Evolutionary conservation across 306 rosid genomes (phyloP), one percentile per base, ranked within the genome.

Genomic region (Cucumis cinereus): DNA sequence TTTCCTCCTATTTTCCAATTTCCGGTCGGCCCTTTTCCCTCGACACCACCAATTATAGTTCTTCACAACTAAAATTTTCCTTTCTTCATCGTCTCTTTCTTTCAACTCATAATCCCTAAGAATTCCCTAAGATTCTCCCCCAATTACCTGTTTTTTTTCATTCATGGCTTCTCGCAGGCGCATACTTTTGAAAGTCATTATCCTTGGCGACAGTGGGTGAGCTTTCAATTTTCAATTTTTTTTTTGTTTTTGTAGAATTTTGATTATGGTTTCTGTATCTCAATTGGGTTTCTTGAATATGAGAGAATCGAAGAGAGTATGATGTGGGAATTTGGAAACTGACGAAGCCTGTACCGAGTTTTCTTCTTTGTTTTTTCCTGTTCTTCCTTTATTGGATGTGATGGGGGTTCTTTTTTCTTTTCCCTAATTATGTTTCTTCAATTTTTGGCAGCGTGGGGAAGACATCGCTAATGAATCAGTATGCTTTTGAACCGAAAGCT

Each of bases 131-230:
- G 15, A 68, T 19, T 17, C 19, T 17, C 58, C 41, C 3, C 45
- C 59, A 45, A 3, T 41, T 67, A 40, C 23, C 16, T 47, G 38
- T 1, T 72, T 64, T 79, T 60, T 47, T 2, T 30, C 73, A 83
- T 82, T 91, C 57, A 95, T 95, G 99, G 96, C 99, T 54, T 90
- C 99, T 74, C 98, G 99, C 43, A 86, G 99, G 73, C 99, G 99
- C 84, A 92, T 95, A 97, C 88, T 95, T 20, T 83, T 95, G 41
- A 95, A 95, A 89, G 98, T 95, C 91, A 92, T 95, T 41, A 95
- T 95, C 90, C 97, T 92, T 75, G 99, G 99, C 36, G 99, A 95
- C 72, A 95, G 99, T 82, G 99, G 99, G 99, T 95, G 86, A 77
- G 82, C 53, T 26, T 45, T 50, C 36, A 10, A 26, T 26, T 47